Conservation (phyloP, 768 basidiomycete genomes). For the Albatrellus ellisii region DNA sequence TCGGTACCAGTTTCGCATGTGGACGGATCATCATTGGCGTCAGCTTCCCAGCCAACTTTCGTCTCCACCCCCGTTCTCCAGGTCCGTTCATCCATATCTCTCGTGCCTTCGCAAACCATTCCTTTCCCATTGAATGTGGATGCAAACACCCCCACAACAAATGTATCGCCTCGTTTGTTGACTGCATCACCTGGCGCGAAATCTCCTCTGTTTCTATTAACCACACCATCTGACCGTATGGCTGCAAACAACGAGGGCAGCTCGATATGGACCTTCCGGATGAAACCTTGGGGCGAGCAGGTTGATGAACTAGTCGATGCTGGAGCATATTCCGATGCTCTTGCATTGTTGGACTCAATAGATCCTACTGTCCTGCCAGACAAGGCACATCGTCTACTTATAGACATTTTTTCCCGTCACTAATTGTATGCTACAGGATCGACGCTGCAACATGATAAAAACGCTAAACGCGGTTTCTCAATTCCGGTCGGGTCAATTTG, state of each 20-base stretch:
- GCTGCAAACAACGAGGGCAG: constrained; percentile 58
- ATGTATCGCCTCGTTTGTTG: constrained; percentile 51
- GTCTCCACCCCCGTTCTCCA: constrained; percentile 50
- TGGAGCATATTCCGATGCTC: constrained; percentile 63
- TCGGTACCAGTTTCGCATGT: constrained; percentile 30
- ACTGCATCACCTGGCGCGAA: constrained; percentile 38
- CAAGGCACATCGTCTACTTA: constrained; percentile 31
- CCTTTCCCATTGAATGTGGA: constrained; percentile 41
- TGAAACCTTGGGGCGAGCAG: constrained; percentile 69
- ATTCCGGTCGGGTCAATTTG: constrained; percentile 57
- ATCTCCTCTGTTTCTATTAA: constrained; percentile 47
- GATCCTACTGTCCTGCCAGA: constrained; percentile 47
- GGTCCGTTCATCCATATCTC: constrained; percentile 58
- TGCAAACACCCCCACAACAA: constrained; percentile 18
- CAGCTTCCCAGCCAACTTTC: constrained; percentile 23
- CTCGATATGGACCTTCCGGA: constrained; percentile 60
- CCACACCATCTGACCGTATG: constrained; percentile 63
- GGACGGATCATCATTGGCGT: constrained; percentile 14
- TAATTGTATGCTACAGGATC: constrained; percentile 26
- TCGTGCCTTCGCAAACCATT: constrained; percentile 45
- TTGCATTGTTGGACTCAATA: constrained; percentile 62
- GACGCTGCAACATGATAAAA: constrained; percentile 44
- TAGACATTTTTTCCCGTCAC: too few relatives aligned
- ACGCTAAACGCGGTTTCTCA: constrained; percentile 69
- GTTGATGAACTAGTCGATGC: constrained; percentile 69